These are phyloP conservation scores for Aspergillus pseudoterreus DNA, from an alignment of 2,329 filamentous ascomycete species.

Conservation along the genomic window DNA sequence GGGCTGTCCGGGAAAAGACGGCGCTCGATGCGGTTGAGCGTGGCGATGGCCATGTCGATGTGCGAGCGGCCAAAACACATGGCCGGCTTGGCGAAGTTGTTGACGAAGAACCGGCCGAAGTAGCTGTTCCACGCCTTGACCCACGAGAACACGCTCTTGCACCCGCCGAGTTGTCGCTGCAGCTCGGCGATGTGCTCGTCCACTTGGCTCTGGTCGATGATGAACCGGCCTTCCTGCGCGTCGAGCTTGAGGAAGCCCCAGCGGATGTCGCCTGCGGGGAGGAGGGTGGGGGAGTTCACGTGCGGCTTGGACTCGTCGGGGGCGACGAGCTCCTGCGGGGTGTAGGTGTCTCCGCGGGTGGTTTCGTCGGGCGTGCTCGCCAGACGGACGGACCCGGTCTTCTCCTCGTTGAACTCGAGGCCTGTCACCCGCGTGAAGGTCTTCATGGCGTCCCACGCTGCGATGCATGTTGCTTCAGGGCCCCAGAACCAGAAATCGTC, in stretches of 20 bases:
- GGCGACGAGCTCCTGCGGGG: conserved; percentile 5
- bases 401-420: conserved; percentile 55
- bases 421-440: conserved; percentile 55
- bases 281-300: conserved; percentile 28
- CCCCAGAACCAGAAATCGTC: conserved; percentile 69
- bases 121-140: conserved; percentile 61
- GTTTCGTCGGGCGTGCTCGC: conserved; percentile 13
- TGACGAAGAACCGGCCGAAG: conserved; percentile 53
- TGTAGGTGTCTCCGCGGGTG: conserved; percentile 2
- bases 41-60: conserved; percentile 53
- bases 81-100: conserved; percentile 56
- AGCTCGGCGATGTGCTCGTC: conserved; percentile 59
- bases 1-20: conserved; percentile 47
- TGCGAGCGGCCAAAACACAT: conserved; percentile 54
- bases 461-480: conserved; percentile 49
- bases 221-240: conserved; percentile 50
- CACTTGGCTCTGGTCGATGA: conserved; percentile 58
- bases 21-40: conserved; percentile 51
- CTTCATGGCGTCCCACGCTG: conserved; percentile 58
- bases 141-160: conserved; percentile 56
- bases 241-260: conserved; percentile 61
- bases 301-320: not conserved
- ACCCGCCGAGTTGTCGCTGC: conserved; percentile 53
- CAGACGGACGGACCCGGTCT: conserved; percentile 53
- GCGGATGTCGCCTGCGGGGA: conserved; percentile 53